phyloP scores from a whole-genome alignment of 352 stramenopile species.

The Globisporangium apiculatum region DNA sequence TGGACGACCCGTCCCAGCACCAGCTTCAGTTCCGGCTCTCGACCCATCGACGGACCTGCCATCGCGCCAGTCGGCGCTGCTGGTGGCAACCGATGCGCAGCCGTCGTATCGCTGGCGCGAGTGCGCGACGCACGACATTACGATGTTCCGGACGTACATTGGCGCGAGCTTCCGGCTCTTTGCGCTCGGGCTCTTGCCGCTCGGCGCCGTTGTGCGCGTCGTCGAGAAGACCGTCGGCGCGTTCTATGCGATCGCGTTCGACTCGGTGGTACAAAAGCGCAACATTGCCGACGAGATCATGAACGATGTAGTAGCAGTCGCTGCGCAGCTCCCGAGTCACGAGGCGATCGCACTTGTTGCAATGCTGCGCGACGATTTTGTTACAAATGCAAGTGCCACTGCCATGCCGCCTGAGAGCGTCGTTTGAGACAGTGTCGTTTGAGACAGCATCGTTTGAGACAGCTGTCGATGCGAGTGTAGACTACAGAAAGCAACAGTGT shows the following conservation, averaged over 20 bases:
- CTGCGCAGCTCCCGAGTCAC: slow-evolving; percentile 46
- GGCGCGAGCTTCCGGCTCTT: slow-evolving; percentile 57
- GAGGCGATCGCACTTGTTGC: slow-evolving; percentile 38
- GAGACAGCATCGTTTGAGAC: no score
- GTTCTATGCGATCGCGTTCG: slow-evolving; percentile 59
- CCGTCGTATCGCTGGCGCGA: slow-evolving; percentile 58
- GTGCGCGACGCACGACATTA: slow-evolving; percentile 56
- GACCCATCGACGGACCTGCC: not conserved
- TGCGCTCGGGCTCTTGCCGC: slow-evolving; percentile 33
- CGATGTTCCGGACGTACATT: slow-evolving; percentile 78
- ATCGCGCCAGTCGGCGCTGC: slow-evolving; percentile 1
- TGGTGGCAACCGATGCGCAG: slow-evolving; percentile 5
- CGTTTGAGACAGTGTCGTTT: no score
- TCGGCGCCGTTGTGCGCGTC: slow-evolving; percentile 50
- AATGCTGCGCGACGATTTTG: slow-evolving; percentile 45
- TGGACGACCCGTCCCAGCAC: no score
- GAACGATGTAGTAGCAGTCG: slow-evolving; percentile 43
- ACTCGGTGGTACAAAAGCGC: slow-evolving; percentile 42
- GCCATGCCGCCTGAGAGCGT: no score
- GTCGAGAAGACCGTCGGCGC: slow-evolving; percentile 47
- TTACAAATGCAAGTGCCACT: slow-evolving; percentile 1
- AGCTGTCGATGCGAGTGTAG: no score
- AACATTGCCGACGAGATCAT: slow-evolving; percentile 58
- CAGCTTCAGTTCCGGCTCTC: no score
- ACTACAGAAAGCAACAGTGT: no score